Evolutionary conservation across 495 filamentous ascomycete genomes (phyloP).

Genomic region (Cryomyces antarcticus): DNA sequence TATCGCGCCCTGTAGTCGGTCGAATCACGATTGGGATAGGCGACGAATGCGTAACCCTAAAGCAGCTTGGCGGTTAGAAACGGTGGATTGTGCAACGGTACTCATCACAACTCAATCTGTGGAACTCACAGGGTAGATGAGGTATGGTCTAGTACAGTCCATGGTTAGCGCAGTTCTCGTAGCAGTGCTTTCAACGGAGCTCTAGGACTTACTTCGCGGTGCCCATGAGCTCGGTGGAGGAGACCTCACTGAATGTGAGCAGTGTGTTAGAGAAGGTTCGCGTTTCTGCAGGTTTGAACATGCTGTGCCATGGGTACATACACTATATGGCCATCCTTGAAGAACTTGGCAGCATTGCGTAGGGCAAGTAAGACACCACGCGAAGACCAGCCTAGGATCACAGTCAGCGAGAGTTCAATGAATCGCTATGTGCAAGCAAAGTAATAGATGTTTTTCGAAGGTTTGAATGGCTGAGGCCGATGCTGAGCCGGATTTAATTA

Average conservation of each 20-base stretch:
- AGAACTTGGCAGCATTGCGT: slow-evolving; percentile 69
- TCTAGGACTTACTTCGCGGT: slow-evolving; percentile 38
- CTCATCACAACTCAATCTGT: too few species aligned
- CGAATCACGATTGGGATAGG: slow-evolving; percentile 85
- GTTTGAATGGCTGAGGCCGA: too few species aligned
- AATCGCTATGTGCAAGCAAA: not conserved
- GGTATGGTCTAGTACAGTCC: too few species aligned
- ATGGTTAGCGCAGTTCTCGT: too few species aligned
- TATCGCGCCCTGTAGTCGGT: slow-evolving; percentile 73
- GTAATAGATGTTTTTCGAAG: too few species aligned
- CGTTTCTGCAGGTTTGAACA: not conserved
- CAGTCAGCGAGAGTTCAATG: not conserved
- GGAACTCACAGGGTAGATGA: too few species aligned
- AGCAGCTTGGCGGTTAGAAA: slow-evolving; percentile 32
- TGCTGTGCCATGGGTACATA: slow-evolving; percentile 20
- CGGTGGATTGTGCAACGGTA: too few species aligned
- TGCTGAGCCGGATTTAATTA: too few species aligned
- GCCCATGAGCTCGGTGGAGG: slow-evolving; percentile 49
- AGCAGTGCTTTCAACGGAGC: too few species aligned
- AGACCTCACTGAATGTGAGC: not conserved
- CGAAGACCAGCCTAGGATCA: slow-evolving; percentile 18
- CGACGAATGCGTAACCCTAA: slow-evolving; percentile 71
- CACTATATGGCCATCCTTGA: slow-evolving; percentile 53
- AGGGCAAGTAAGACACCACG: slow-evolving; percentile 77
- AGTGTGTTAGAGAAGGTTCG: not conserved